Evolutionary conservation across 2,329 filamentous ascomycete genomes (phyloP), one percentile per base, ranked within the genome.

Genomic region (Colletotrichum magnum): DNA sequence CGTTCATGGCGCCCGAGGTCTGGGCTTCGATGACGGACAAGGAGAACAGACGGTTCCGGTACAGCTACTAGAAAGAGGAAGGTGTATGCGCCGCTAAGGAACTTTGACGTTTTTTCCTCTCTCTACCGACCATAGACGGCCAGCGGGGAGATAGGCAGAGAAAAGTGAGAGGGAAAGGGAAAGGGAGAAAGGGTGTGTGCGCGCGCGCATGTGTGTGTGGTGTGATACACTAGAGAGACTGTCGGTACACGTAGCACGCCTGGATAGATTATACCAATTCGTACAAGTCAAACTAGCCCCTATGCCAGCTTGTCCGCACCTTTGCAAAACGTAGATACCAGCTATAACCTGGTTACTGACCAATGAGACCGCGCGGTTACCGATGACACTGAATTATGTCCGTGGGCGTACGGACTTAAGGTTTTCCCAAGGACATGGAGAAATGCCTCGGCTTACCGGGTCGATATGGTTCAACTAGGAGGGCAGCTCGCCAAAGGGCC

Each of bases 21-120:
- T 89, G 81, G 84, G 79, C 78, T 45, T 81, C 83, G 26, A 76
- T 87, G 79, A 90, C 88, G 6, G 88, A 90, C 69, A 83, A 77
- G 73, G 84, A 90, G 78, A 90, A 90, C 73, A 83, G 82, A 73
- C 82, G 81, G 21, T 90, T 90, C 75, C 82, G 86, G 57, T 90
- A 90, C 73, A 79, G 79, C 1, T 84, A 84, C 53, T 84, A 77
- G 66, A 57, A 43, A 43, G 41, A 13, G 48, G 41, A 10, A 47
- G 24, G n/a, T 54, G 41, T 26, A 32, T 36, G 56, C 48, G 26
- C 39, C 18, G 24, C 15, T 24, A 2, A 43, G 13, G 18, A 26
- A n/a, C n/a, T 39, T 50, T 39, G 28, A 28, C 32, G 7, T 6
- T 7, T 28, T 36, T 47, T 18, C 43, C n/a, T 24, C 21, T 24